Percentiles rank a stretch among this genome's conserved stretches.
Conservation (phyloP, 2,329 filamentous ascomycete genomes). For the Anthostomella pinea region DNA sequence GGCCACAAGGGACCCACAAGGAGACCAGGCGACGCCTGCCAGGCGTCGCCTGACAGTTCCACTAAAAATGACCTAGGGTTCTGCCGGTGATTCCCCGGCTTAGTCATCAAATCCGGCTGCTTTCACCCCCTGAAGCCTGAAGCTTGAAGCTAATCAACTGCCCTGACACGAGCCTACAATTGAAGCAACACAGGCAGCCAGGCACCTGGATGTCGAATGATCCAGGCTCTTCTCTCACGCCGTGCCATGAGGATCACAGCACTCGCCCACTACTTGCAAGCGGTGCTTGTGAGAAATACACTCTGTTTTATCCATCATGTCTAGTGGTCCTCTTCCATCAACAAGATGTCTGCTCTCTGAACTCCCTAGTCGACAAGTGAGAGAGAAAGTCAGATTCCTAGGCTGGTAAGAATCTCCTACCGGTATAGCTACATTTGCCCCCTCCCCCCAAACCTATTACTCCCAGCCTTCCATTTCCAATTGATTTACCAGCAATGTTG, state of each 20-base stretch:
- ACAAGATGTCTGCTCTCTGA: conserved; percentile 63
- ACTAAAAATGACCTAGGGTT: not conserved
- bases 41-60: conserved; percentile 1
- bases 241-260: too few species aligned
- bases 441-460: conserved; percentile 2
- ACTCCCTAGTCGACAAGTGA: conserved; percentile 48
- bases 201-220: too few species aligned
- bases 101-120: conserved; percentile 2
- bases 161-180: too few species aligned
- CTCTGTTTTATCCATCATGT: conserved; percentile 42
- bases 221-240: too few species aligned
- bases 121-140: too few species aligned
- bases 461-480: too few species aligned
- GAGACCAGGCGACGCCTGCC: not conserved
- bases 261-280: too few species aligned
- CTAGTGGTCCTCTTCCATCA: conserved; percentile 61
- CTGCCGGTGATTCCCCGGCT: conserved; percentile 8
- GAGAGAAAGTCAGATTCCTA: conserved; percentile 85
- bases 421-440: conserved; percentile 1
- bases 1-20: too few species aligned
- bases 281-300: too few species aligned
- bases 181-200: too few species aligned
- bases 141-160: too few species aligned
- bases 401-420: conserved; percentile 67
- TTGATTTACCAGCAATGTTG: too few species aligned